Evolutionary conservation across 2,329 filamentous ascomycete genomes (phyloP).

Genomic region (Cercospora brassicicola): DNA sequence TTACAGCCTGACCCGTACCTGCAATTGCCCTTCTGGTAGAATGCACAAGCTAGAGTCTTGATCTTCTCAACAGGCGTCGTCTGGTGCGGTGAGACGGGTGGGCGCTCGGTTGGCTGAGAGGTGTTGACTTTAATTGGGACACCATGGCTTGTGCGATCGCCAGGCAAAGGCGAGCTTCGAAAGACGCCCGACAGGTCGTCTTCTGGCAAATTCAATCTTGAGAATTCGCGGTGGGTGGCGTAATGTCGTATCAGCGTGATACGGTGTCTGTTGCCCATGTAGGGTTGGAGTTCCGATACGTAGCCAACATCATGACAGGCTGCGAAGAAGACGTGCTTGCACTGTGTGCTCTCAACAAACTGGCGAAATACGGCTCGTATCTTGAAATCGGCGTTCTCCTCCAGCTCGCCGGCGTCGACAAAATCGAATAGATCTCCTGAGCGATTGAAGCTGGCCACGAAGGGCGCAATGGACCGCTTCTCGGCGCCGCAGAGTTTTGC

Average conservation of each 20-base stretch:
- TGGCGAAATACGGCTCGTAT: slow-evolving; percentile 55
- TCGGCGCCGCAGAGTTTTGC: slow-evolving; percentile 55
- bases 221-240: slow-evolving; percentile 56
- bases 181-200: slow-evolving; percentile 57
- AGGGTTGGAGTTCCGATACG: slow-evolving; percentile 57
- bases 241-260: slow-evolving; percentile 59
- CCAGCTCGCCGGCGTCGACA: slow-evolving; percentile 61
- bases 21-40: slow-evolving; percentile 36
- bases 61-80: neutral
- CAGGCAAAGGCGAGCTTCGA: slow-evolving; percentile 42
- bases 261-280: slow-evolving; percentile 47
- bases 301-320: slow-evolving; percentile 63
- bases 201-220: slow-evolving; percentile 52
- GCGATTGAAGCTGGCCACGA: slow-evolving; percentile 57
- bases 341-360: slow-evolving; percentile 60
- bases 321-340: slow-evolving; percentile 65
- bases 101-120: neutral
- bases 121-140: neutral
- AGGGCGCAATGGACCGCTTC: slow-evolving; percentile 57
- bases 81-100: neutral
- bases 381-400: slow-evolving; percentile 62
- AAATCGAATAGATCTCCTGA: slow-evolving; percentile 62
- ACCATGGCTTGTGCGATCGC: neutral
- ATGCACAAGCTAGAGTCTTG: slow-evolving; percentile 24
- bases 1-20: slow-evolving; percentile 36